A percentile compares a stretch with the other conserved stretches of the same genome.
phyloP scores from a whole-genome alignment of 768 basidiomycete species.

The Lactarius akahatsu region DNA sequence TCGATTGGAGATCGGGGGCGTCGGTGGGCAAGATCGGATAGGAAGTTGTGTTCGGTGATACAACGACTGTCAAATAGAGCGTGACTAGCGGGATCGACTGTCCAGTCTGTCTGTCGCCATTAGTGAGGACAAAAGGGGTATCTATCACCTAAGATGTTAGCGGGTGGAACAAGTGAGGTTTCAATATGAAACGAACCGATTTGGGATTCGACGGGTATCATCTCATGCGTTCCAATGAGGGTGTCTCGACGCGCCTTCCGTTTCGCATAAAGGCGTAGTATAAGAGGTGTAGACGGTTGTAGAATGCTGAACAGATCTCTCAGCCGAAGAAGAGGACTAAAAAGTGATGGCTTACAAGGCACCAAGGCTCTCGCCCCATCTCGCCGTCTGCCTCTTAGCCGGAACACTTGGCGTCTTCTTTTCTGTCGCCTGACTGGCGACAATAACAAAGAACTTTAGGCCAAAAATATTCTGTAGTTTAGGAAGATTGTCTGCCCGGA shows the following conservation, averaged over 20 bases:
- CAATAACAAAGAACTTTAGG: neutral
- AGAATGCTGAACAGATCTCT: neutral
- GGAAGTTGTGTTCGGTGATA: neutral
- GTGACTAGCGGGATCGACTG: neutral
- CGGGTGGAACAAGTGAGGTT: neutral
- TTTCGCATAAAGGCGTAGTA: neutral
- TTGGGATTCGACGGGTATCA: neutral
- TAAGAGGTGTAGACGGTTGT: neutral
- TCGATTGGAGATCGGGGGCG: neutral
- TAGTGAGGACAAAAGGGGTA: neutral
- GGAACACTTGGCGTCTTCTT: neutral
- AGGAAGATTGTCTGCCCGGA: neutral
- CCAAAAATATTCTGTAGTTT: neutral
- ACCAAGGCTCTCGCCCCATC: neutral
- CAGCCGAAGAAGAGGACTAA: neutral
- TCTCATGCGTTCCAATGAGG: neutral
- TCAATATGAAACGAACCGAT: neutral
- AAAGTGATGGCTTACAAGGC: neutral
- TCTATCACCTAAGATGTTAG: neutral
- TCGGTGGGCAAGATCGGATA: neutral
- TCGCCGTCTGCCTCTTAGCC: neutral
- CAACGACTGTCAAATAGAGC: neutral
- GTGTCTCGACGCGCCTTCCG: neutral
- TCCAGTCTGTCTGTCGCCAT: neutral
- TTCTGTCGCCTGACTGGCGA: neutral